phyloP scores from a whole-genome alignment of 1,284 basidiomycete species.

The Cryptococcus depauperatus region DNA sequence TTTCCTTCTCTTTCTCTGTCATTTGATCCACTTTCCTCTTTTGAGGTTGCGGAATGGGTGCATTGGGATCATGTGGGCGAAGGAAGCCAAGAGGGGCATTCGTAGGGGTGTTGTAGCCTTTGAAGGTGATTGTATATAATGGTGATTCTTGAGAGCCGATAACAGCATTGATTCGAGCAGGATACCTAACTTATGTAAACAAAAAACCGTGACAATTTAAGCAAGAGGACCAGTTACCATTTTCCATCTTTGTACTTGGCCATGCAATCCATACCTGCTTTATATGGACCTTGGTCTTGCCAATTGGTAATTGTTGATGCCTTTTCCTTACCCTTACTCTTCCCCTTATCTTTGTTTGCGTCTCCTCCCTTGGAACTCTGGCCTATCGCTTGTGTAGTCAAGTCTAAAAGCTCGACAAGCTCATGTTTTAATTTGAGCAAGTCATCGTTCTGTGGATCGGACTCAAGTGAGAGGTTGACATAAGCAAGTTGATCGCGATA shows the following conservation, averaged over 20 bases:
- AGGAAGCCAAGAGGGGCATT: constrained; percentile 67
- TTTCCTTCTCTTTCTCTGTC: constrained; percentile 73
- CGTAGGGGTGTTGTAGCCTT: constrained; percentile 91
- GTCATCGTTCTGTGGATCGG: constrained; percentile 75
- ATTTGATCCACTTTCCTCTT: constrained; percentile 68
- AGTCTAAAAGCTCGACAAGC: constrained; percentile 78
- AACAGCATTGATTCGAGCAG: constrained; percentile 79
- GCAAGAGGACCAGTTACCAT: constrained; percentile 47
- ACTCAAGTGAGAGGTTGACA: constrained; percentile 73
- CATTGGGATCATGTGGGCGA: constrained; percentile 50
- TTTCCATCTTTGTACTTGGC: constrained; percentile 85
- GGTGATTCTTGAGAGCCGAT: constrained; percentile 76
- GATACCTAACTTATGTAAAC: constrained; percentile 52
- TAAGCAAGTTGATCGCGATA: constrained; percentile 79
- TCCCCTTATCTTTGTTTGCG: constrained; percentile 8
- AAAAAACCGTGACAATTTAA: not conserved
- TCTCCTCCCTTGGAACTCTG: constrained; percentile 12
- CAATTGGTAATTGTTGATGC: constrained; percentile 21
- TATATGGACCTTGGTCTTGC: constrained; percentile 40
- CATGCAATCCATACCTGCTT: constrained; percentile 83
- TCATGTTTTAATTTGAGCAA: constrained; percentile 62
- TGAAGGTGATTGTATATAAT: constrained; percentile 88
- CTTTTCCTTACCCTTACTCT: constrained; percentile 15
- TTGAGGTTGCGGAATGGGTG: constrained; percentile 49
- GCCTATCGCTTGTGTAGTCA: constrained; percentile 64